Evolutionary conservation across 371 early-diverging fungal species (phyloP).

Genomic region (Nematocida parisii): DNA sequence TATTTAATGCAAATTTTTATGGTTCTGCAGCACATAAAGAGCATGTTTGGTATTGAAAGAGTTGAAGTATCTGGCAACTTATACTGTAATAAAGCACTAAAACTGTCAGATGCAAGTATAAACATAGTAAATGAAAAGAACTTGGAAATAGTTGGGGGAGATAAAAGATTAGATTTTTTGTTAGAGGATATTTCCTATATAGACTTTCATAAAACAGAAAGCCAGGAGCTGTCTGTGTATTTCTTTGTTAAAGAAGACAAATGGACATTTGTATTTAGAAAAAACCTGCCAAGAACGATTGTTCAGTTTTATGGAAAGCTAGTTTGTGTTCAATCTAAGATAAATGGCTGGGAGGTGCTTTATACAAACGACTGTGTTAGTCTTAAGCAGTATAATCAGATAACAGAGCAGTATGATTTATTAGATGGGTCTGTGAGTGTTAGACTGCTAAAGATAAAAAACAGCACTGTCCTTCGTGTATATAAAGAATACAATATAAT

Average conservation of each 20-base stretch:
- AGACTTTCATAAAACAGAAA: slow-evolving; percentile 39
- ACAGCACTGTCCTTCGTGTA: slow-evolving; percentile 58
- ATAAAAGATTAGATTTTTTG: neutral
- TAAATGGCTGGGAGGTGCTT: slow-evolving; percentile 32
- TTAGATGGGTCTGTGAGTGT: slow-evolving; percentile 15
- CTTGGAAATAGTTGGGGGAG: neutral
- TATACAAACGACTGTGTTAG: slow-evolving; percentile 20
- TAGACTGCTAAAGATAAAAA: slow-evolving; percentile 10
- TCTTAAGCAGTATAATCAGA: slow-evolving; percentile 7
- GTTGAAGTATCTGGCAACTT: slow-evolving; percentile 41
- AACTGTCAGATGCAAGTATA: slow-evolving; percentile 22
- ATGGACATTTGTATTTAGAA: slow-evolving; percentile 47
- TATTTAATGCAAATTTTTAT: slow-evolving; percentile 24
- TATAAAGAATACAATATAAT: slow-evolving; percentile 62
- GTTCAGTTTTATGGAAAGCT: slow-evolving; percentile 51
- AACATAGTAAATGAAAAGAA: neutral
- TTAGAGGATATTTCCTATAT: slow-evolving; percentile 38
- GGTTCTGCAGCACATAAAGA: slow-evolving; percentile 46
- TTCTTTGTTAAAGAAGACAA: slow-evolving; percentile 8
- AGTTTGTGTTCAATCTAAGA: slow-evolving; percentile 1
- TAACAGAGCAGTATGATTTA: slow-evolving; percentile 6
- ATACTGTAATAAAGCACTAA: slow-evolving; percentile 30
- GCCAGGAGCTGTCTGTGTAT: slow-evolving; percentile 25
- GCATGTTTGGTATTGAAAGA: slow-evolving; percentile 14
- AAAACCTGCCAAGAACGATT: slow-evolving; percentile 19